Base-by-base conservation (phyloP, 352 stramenopile species). In the Globisporangium orthogonon region DNA sequence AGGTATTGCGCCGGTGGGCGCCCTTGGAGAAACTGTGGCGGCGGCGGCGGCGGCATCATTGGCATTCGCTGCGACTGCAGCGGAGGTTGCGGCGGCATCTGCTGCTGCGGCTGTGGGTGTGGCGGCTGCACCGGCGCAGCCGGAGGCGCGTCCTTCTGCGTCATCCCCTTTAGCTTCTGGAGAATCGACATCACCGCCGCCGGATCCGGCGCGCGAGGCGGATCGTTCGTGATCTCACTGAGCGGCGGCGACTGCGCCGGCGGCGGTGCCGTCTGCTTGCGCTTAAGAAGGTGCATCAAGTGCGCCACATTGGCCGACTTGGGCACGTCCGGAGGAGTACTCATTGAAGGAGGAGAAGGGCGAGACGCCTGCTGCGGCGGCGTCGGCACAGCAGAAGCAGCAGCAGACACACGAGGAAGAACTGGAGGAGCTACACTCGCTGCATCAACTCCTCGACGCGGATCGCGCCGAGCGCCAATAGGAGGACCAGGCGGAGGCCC, bases 171-270 rank as follows among this genome's bases (percentile, higher is more conserved):
- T 29, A 94, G 67, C 57, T 91, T 91, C 61, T 92, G 78, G 48
- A 94, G 58, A 37, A 94, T 90, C 6, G 81, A 93, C 83, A 93
- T 94, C 31, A 94, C 85, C 11, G 82, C 83, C 14, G 79, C 76
- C 2, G 83, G 63, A 49, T 91, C 72, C 2, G 83, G 80, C 7
- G 76, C 73, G 23, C 64, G 65, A 50, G 75, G 67, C 11, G 67
- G 61, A n/a, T 85, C 76, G 49, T 85, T 89, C 4, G 78, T 82
- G 62, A 85, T 83, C 61, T 87, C 69, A 3, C 51, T 29, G n/a
- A 54, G 17, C 44, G 61, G 67, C 18, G 65, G 50, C 37, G 66
- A 58, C n/a, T 28, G 28, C 10, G 67, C 61, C 58, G 23, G 23
- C 23, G 23, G 23, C 2, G 70, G 61, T 1, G 66, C 7, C 17